These are phyloP conservation scores for Blastobotrys serpentis DNA, from an alignment of 1,139 yeast genomes.

Conservation along the genomic window DNA sequence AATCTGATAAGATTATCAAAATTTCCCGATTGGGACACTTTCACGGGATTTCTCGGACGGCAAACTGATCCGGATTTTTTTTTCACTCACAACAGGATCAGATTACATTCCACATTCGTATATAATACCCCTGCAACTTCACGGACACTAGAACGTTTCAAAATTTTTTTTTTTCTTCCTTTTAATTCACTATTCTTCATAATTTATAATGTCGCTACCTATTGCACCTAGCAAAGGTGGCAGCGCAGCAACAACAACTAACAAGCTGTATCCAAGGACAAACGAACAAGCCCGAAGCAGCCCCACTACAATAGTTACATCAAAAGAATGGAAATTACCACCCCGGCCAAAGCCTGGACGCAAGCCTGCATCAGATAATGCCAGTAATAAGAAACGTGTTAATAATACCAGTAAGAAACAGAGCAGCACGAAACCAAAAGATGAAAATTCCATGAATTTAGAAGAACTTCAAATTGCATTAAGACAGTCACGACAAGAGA, in stretches of 20 bases:
- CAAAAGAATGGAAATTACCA: slow-evolving; percentile 85
- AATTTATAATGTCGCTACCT: slow-evolving; percentile 18
- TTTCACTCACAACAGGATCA: neutral
- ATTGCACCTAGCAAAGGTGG: slow-evolving; percentile 17
- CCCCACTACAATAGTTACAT: slow-evolving; percentile 28
- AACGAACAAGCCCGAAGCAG: neutral
- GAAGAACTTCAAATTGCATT: slow-evolving; percentile 11
- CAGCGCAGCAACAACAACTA: neutral
- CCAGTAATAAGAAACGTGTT: slow-evolving; percentile 52
- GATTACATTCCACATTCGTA: neutral
- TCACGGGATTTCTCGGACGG: slow-evolving; percentile 1
- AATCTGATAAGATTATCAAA: neutral
- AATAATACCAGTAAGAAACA: slow-evolving; percentile 87
- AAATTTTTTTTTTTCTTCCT: neutral
- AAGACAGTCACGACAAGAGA: slow-evolving; percentile 15
- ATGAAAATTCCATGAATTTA: neutral
- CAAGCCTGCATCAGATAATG: slow-evolving; percentile 64
- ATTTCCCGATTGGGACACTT: neutral
- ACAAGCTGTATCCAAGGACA: slow-evolving; percentile 5
- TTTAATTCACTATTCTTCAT: neutral
- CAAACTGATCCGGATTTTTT: slow-evolving; percentile 1
- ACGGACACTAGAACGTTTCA: neutral
- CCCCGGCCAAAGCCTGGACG: slow-evolving; percentile 90
- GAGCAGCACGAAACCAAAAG: slow-evolving; percentile 39
- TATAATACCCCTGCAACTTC: neutral